These are phyloP conservation scores for Coniferiporia sulphurascens DNA, from an alignment of 1,284 basidiomycete genomes.

Conservation along the genomic window DNA sequence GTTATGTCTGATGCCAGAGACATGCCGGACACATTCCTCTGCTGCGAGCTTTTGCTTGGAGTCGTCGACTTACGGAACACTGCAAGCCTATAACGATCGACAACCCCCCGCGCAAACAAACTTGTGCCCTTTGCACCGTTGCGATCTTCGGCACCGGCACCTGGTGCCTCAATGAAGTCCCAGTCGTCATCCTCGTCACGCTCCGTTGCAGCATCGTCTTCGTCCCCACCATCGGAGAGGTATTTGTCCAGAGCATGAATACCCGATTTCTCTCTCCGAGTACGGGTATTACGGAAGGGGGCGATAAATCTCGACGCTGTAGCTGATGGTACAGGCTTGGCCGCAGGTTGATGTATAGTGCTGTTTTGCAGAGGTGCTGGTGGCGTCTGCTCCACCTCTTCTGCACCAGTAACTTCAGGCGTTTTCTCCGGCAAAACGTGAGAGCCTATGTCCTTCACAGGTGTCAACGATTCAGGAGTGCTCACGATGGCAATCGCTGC, in stretches of 20 bases:
- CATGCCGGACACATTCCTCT: slow-evolving; percentile 45
- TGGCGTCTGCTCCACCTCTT: neutral
- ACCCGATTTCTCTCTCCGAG: slow-evolving; percentile 70
- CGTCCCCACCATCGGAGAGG: slow-evolving; percentile 53
- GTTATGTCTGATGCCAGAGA: slow-evolving; percentile 47
- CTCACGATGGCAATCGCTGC: slow-evolving; percentile 12
- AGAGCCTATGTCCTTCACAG: slow-evolving; percentile 9
- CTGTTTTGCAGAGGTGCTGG: slow-evolving; percentile 7
- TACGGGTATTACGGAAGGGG: slow-evolving; percentile 28
- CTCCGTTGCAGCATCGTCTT: slow-evolving; percentile 44
- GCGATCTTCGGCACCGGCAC: slow-evolving; percentile 66
- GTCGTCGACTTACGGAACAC: slow-evolving; percentile 79
- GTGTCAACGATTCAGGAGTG: slow-evolving; percentile 4
- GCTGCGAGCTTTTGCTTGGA: slow-evolving; percentile 36
- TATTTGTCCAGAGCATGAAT: slow-evolving; percentile 69
- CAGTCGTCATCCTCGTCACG: slow-evolving; percentile 76
- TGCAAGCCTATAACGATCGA: slow-evolving; percentile 72
- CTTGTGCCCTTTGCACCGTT: slow-evolving; percentile 73
- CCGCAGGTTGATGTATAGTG: neutral
- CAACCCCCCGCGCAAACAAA: slow-evolving; percentile 78
- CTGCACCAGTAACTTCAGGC: slow-evolving; percentile 2
- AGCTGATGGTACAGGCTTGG: slow-evolving; percentile 1
- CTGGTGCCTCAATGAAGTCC: slow-evolving; percentile 73
- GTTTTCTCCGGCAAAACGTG: slow-evolving; percentile 7
- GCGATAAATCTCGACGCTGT: slow-evolving; percentile 27